Percentiles rank a stretch among this genome's conserved stretches.
Evolutionary conservation across 106 monocot species (phyloP).

Genomic region (Iris macrosiphon): DNA sequence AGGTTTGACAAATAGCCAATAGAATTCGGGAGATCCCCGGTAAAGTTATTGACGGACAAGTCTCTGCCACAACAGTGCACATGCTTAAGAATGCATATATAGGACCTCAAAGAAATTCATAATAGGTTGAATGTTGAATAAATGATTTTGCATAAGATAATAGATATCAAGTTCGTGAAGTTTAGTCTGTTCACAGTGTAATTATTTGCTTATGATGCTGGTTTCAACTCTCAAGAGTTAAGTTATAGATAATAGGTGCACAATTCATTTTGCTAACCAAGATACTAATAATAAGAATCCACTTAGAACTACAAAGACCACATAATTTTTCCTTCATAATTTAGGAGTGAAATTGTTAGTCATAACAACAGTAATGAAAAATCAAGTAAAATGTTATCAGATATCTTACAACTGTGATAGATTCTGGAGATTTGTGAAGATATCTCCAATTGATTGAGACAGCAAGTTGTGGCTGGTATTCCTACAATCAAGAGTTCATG

Average conservation of each 20-base stretch:
- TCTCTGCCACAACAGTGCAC: conserved; percentile 58
- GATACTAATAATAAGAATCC: too few species aligned
- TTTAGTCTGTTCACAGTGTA: too few species aligned
- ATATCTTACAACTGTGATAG: conserved; percentile 72
- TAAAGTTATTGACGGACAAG: conserved; percentile 79
- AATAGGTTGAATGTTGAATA: too few species aligned
- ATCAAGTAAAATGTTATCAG: neutral
- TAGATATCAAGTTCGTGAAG: too few species aligned
- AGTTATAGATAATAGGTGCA: too few species aligned
- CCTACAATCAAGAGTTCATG: conserved; percentile 21
- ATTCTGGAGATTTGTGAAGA: conserved; percentile 50
- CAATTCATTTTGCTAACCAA: too few species aligned
- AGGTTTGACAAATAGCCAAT: conserved; percentile 64
- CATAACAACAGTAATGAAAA: neutral
- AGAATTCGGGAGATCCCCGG: conserved; percentile 70
- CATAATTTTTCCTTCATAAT: too few species aligned
- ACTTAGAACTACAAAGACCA: too few species aligned
- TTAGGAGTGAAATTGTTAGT: neutral
- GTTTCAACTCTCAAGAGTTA: too few species aligned
- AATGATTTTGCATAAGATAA: too few species aligned
- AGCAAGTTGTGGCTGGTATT: conserved; percentile 77
- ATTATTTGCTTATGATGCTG: too few species aligned
- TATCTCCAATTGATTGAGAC: conserved; percentile 55
- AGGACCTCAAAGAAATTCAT: neutral
- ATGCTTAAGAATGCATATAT: neutral